Percentiles rank a stretch among this genome's conserved stretches.
Conservation (phyloP, 2,329 filamentous ascomycete genomes). For the Neophaeococcomyces mojaviensis region DNA sequence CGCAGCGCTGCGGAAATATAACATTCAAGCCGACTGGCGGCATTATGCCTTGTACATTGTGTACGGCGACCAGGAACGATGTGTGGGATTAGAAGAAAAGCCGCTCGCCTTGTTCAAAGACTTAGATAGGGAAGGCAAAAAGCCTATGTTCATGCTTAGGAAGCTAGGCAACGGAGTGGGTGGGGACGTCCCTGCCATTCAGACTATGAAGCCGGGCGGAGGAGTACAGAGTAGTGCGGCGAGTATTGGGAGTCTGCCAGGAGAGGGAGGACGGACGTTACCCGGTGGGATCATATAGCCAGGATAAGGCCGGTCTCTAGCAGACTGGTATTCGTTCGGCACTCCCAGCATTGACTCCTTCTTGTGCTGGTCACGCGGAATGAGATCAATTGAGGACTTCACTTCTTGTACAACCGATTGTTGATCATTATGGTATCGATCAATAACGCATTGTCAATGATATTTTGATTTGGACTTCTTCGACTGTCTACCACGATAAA, state of each 20-base stretch:
- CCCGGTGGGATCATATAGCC: constrained; percentile 6
- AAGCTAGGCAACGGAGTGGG: constrained; percentile 42
- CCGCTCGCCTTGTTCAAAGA: constrained; percentile 96
- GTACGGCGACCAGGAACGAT: constrained; percentile 95
- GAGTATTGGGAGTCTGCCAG: constrained; percentile 3
- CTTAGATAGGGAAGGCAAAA: constrained; percentile 90
- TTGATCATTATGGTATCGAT: no score
- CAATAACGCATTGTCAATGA: no score
- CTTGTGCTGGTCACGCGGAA: no score
- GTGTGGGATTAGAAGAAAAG: constrained; percentile 83
- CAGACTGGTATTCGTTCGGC: no score
- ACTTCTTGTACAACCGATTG: no score
- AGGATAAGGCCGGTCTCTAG: neutral
- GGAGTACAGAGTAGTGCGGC: constrained; percentile 4
- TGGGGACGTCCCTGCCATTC: neutral
- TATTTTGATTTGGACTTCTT: no score
- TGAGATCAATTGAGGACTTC: no score
- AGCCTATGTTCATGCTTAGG: constrained; percentile 98
- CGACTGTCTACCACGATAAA: no score
- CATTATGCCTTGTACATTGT: constrained; percentile 98
- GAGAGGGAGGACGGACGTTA: constrained; percentile 1
- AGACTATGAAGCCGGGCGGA: neutral
- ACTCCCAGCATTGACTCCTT: no score
- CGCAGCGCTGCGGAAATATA: constrained; percentile 93
- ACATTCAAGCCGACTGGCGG: constrained; percentile 95